These are phyloP conservation scores for Neopestalotiopsis sp. DNA, from an alignment of 2,329 filamentous ascomycete genomes.

Conservation along the genomic window DNA sequence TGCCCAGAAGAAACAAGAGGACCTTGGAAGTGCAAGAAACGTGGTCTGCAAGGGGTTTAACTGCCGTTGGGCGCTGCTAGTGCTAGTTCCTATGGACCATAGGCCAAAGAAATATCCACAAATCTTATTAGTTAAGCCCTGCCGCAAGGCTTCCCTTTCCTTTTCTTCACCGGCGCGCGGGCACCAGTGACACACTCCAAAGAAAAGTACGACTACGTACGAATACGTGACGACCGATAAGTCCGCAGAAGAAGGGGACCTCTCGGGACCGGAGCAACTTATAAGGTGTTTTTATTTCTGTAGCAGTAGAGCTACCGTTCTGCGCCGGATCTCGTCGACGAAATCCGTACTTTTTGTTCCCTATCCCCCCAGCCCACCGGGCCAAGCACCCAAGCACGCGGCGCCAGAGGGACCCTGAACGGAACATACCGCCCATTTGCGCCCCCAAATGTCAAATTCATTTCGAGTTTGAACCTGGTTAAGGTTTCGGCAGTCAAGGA, in stretches of 20 bases:
- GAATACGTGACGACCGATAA: no score
- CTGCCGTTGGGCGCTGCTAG: slow-evolving; percentile 1
- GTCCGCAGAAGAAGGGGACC: no score
- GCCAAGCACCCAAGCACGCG: background rate
- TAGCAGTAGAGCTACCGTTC: no score
- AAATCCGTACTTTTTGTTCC: background rate
- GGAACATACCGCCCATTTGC: background rate
- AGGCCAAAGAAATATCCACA: background rate
- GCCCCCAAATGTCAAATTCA: background rate
- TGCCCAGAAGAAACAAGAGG: no score
- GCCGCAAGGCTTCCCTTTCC: background rate
- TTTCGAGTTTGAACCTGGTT: background rate
- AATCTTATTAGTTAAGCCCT: background rate
- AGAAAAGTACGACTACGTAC: background rate
- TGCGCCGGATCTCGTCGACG: no score
- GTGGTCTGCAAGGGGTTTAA: slow-evolving; percentile 1
- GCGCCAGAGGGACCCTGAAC: background rate
- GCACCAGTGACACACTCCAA: background rate
- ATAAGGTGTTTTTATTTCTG: no score
- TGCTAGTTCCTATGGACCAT: background rate
- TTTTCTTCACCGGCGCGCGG: background rate
- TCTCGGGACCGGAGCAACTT: no score
- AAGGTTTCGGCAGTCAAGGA: background rate
- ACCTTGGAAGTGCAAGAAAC: background rate
- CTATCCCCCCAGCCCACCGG: background rate